A percentile compares a stretch with the other conserved stretches of the same genome.
Conservation (phyloP, 2,329 filamentous ascomycete species). For the Neopestalotiopsis clavispora region DNA sequence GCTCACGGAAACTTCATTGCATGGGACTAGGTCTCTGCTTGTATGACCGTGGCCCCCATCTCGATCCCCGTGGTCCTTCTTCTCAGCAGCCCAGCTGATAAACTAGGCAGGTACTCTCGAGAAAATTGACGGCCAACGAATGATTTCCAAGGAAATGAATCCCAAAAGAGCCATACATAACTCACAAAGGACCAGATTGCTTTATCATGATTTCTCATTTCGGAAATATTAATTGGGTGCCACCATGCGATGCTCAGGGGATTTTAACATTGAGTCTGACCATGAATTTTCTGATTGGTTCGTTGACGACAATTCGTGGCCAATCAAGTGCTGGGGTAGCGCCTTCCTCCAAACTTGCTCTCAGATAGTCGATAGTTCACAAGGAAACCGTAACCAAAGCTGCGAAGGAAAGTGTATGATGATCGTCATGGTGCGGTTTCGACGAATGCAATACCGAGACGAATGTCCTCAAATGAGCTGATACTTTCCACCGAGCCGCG, state of each 20-base stretch:
- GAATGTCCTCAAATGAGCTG: too few relatives aligned
- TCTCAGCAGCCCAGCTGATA: background rate
- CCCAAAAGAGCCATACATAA: background rate
- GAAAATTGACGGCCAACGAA: background rate
- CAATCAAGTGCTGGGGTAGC: constrained; percentile 17
- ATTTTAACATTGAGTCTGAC: background rate
- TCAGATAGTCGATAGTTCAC: constrained; percentile 8
- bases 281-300: constrained; percentile 35
- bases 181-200: background rate
- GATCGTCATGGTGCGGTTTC: too few relatives aligned
- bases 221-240: background rate
- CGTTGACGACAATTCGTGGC: constrained; percentile 4
- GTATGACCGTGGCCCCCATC: background rate
- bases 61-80: background rate
- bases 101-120: too few relatives aligned
- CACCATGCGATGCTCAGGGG: background rate
- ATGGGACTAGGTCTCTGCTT: background rate
- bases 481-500: too few relatives aligned
- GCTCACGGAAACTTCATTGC: background rate
- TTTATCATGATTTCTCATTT: background rate
- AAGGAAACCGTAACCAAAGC: constrained; percentile 2
- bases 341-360: constrained; percentile 11
- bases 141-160: background rate
- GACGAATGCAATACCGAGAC: too few relatives aligned
- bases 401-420: background rate